Conservation (phyloP, 345 rosid species). For the Ailanthus altissimus region DNA sequence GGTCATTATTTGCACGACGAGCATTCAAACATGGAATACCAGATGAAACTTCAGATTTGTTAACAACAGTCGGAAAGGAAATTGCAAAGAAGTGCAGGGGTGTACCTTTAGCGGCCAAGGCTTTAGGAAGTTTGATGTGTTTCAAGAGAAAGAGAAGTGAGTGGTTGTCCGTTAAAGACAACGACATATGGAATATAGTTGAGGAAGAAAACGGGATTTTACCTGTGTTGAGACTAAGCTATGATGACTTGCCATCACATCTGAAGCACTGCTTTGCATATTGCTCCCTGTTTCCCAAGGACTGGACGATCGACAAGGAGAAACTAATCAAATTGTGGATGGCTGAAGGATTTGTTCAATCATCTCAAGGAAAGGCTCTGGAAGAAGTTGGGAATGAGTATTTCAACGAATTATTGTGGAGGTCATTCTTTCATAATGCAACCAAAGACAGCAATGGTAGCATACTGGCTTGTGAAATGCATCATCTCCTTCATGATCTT, state of each 20-base stretch:
- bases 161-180: constrained; percentile 18
- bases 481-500: constrained; percentile 5
- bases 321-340: constrained; percentile 1
- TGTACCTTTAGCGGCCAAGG: constrained; percentile 16
- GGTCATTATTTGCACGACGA: constrained; percentile 5
- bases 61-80: constrained; percentile 14
- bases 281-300: constrained; percentile 3
- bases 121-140: constrained; percentile 20
- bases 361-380: neutral
- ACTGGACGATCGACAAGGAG: neutral
- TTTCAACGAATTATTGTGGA: constrained; percentile 1
- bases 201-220: constrained; percentile 3
- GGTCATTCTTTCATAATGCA: constrained; percentile 7
- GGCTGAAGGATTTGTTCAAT: constrained; percentile 8
- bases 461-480: constrained; percentile 12
- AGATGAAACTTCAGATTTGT: neutral
- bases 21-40: constrained; percentile 2
- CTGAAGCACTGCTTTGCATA: constrained; percentile 7
- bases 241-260: constrained; percentile 12
- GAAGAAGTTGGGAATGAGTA: constrained; percentile 8
- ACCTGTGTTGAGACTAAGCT: constrained; percentile 16
- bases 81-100: constrained; percentile 23
- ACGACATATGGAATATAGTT: constrained; percentile 7
- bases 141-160: neutral
- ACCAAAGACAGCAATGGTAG: neutral